Evolutionary conservation across 768 basidiomycete species (phyloP), one percentile per base, ranked within the genome.

Genomic region (Russula lepida): DNA sequence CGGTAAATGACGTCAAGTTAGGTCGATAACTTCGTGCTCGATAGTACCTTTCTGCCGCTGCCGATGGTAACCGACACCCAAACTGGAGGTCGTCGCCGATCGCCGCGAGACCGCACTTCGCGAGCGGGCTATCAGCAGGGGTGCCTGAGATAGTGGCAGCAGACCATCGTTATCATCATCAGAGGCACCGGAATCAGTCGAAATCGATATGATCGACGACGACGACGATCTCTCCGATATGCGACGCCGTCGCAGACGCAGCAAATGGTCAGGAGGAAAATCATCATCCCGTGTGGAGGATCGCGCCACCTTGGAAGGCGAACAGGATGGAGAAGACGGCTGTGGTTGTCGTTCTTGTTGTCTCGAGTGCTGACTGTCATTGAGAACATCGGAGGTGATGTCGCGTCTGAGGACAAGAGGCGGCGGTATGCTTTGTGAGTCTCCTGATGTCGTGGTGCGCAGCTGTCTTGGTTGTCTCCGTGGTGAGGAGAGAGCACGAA

Each of bases 1-100:
- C n/a, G n/a, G n/a, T n/a, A n/a, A n/a, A n/a, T 12, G 6, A 54
- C n/a, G n/a, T 69, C 65, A 78, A 6, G 77, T 78, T 17, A 78
- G 68, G 71, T 78, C 77, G 32, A 78, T 78, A n/a, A 78, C 60
- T 27, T 76, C 72, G 8, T 13, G 48, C 11, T 43, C 43, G 2
- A 32, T 5, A 68, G n/a, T n/a, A n/a, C n/a, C n/a, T n/a, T 56
- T 53, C 37, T 39, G 4, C 23, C 4, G 7, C 3, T 17, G 35
- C 8, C 5, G 35, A 37, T 37, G 2, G 35, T 17, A 11, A 6
- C 17, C 12, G 9, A 17, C 7, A 6, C 11, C 17, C 25, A 17
- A 32, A 39, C n/a, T n/a, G n/a, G 25, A 5, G 48, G 35, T 3
- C 2, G 39, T 17, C 15, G n/a, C 39, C 47, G 27, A n/a, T 32